A percentile compares a stretch with the other conserved stretches of the same genome.
phyloP scores from a whole-genome alignment of 1,139 yeast species.

The Lodderomyces oxycetoniae region DNA sequence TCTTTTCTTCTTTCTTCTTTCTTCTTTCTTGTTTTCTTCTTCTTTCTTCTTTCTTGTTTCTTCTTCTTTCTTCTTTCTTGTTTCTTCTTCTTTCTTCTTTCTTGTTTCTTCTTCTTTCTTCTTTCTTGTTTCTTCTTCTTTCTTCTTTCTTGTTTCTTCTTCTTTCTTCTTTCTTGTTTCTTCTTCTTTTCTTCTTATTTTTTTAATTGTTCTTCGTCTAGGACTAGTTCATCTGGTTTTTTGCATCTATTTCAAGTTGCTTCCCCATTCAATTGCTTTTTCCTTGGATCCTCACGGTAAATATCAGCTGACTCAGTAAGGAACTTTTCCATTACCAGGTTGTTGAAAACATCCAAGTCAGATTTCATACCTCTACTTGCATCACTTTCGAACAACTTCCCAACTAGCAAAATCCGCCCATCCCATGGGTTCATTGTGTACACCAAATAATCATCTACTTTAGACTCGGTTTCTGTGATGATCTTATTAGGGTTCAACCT shows the following conservation, averaged over 20 bases:
- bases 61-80: no score
- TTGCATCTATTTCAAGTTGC: conserved; percentile 4
- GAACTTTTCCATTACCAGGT: conserved; percentile 24
- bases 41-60: no score
- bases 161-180: no score
- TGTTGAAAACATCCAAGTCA: conserved; percentile 23
- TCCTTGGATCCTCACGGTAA: conserved; percentile 25
- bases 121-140: no score
- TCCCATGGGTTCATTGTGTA: conserved; percentile 72
- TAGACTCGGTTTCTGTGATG: conserved; percentile 44
- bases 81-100: no score
- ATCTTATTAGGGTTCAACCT: conserved; percentile 25
- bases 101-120: no score
- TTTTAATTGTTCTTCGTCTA: neutral
- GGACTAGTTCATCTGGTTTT: neutral
- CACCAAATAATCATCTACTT: conserved; percentile 69
- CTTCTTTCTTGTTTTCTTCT: no score
- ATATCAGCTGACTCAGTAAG: conserved; percentile 28
- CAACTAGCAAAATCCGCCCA: conserved; percentile 64
- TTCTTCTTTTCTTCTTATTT: no score
- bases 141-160: no score
- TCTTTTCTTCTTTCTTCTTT: no score
- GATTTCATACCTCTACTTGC: conserved; percentile 34
- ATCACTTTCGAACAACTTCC: conserved; percentile 73
- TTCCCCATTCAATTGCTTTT: conserved; percentile 1